Evolutionary conservation across 306 rosid species (phyloP), one percentile per base, ranked within the genome.

Genomic region (Gleditsia sinensis): DNA sequence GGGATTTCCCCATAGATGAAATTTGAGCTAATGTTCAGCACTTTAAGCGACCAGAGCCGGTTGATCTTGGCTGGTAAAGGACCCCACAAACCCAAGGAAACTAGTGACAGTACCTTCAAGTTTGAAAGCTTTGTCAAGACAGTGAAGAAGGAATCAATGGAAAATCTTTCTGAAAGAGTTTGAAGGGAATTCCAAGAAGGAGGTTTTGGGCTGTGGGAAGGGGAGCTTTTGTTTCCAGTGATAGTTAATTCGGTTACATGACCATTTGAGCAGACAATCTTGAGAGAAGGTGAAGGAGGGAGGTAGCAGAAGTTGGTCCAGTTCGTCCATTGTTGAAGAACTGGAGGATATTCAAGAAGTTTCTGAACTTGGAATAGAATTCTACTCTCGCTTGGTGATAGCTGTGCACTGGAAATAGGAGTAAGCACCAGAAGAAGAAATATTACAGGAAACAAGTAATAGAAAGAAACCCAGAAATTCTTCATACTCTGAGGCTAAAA

Each of bases 241-340:
- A 95, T 82, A 0, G 89, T 83, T 21, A 95, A 65, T 42, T 95
- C 96, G 28, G 86, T 86, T 17, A 90, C 16, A 34, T 75, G 88
- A 45, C 72, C 78, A n/a, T 84, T 77, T 67, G 86, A 69, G 76
- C 99, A 95, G 63, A 79, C 88, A 54, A 95, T 82, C 69, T 55
- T 87, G 73, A 95, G 86, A 9, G 90, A 87, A 48, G 92, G 73
- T 7, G 96, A 78, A 2, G 86, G 62, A 75, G 98, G 90, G 33
- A 95, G 90, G 75, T 67, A 87, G 57, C 99, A 95, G 76, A 92
- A 86, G 73, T 85, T 86, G 71, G 99, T 92, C 96, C 96, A 92
- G 40, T 86, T 90, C 3, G 67, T 76, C 99, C 98, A 92, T 62
- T 82, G 89, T 49, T 84, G 88, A 63, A 95, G 93, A 72, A 30